Evolutionary conservation across 768 basidiomycete genomes (phyloP), one percentile per base, ranked within the genome.

Genomic region (Hygrocybe coccinea): DNA sequence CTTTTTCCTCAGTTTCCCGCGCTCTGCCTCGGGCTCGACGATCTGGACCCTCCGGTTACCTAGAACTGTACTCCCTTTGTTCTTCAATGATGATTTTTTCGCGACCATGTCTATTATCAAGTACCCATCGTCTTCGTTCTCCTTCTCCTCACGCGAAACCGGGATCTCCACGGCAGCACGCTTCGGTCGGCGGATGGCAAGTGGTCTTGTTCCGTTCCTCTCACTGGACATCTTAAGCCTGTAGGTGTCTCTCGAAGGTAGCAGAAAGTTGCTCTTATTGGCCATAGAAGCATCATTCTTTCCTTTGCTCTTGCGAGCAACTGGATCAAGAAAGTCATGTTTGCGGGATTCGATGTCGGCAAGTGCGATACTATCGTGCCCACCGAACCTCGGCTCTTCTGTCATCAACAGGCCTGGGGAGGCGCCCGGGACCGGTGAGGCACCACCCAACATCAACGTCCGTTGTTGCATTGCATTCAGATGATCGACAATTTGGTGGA

Each of bases 401-500:
- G 4, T 41, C 39, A 14, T 41, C 39, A 9, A 56, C 37, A 50
- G 34, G 39, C 11, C 10, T 41, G 15, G 39, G 11, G 39, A 41
- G 14, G 2, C 21, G 44, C 22, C 44, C 5, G 44, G 22, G 6
- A 46, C 44, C 5, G 5, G 44, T 4, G 44, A 46, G 17, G 22
- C 5, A 22, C 44, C 44, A 14, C 54, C 67, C 43, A 41, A 21
- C n/a, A 52, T 41, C n/a, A 41, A 21, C 12, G 80, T 76, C 49
- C 79, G 79, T 37, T 78, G 74, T 63, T 88, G 84, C 73, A 92
- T 83, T 43, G 79, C 78, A 62, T 86, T 84, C 54, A 94, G 79
- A 65, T 90, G 89, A 46, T 87, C 82, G 7, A 85, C 87, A 45
- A 94, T 85, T 67, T 95, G 89, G 53, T 87, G 78, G 70, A 94